These are phyloP conservation scores for Chloranthus sessilifolius DNA, from an alignment of 164 flowering plant species.

Conservation along the genomic window DNA sequence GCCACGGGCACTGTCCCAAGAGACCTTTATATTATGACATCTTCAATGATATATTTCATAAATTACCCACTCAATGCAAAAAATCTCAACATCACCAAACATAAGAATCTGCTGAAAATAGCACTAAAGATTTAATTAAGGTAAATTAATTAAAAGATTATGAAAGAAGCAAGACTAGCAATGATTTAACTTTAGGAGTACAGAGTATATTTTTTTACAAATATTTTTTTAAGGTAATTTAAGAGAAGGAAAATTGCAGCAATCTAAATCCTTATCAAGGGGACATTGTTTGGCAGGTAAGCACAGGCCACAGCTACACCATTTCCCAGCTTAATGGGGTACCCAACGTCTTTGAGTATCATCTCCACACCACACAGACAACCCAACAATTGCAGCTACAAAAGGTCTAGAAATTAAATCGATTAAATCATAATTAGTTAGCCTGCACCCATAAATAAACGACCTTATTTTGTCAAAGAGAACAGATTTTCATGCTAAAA, in stretches of 20 bases:
- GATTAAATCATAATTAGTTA: no score
- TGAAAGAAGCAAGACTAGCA: conserved; percentile 8
- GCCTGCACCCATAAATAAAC: no score
- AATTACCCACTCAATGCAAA: no score
- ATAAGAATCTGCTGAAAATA: neutral
- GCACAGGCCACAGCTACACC: conserved; percentile 88
- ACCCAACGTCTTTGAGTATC: conserved; percentile 90
- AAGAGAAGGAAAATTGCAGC: conserved; percentile 6
- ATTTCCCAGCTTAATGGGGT: conserved; percentile 87
- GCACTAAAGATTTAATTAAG: neutral
- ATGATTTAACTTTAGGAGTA: conserved; percentile 21
- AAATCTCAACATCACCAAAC: no score
- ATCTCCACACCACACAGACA: conserved; percentile 97
- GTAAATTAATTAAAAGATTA: conserved; percentile 11
- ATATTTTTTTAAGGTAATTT: conserved; percentile 7
- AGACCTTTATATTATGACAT: no score
- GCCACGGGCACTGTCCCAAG: no score
- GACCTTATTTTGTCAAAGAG: no score
- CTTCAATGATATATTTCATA: no score
- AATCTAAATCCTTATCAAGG: conserved; percentile 74
- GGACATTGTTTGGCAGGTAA: conserved; percentile 65
- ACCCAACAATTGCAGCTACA: conserved; percentile 88
- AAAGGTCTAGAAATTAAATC: neutral
- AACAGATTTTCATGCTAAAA: no score
- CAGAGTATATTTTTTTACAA: conserved; percentile 19